phyloP scores from a whole-genome alignment of 208 protist species.

The Kentomonas sorsogonicus region DNA sequence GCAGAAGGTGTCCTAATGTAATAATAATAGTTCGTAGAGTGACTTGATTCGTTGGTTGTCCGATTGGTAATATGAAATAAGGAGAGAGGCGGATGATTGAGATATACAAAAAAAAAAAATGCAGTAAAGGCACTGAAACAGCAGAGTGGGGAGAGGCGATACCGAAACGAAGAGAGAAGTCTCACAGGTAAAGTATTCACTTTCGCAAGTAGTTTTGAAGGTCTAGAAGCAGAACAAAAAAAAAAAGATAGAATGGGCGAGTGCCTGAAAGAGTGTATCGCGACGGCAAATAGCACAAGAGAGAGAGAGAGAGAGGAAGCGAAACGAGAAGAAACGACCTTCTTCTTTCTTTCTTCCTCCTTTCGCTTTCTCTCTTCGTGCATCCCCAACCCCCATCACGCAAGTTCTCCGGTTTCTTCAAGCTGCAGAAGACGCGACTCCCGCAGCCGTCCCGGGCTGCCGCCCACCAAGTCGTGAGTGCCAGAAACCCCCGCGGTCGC shows the following conservation, averaged over 20 bases:
- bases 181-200: too few relatives aligned
- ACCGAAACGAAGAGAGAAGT: too few relatives aligned
- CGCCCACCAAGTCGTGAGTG: too few relatives aligned
- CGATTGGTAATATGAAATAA: background rate
- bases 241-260: constrained; percentile 9
- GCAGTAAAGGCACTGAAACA: constrained; percentile 1
- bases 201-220: too few relatives aligned
- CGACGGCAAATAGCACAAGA: constrained; percentile 9
- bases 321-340: background rate
- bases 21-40: constrained; percentile 3
- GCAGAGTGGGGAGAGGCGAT: too few relatives aligned
- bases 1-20: constrained; percentile 5
- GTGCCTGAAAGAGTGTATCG: constrained; percentile 4
- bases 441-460: too few relatives aligned
- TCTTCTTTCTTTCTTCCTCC: constrained; percentile 5
- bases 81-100: background rate
- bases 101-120: background rate
- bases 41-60: constrained; percentile 5
- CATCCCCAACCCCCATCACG: too few relatives aligned
- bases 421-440: too few relatives aligned
- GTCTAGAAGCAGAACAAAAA: constrained; percentile 3
- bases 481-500: too few relatives aligned
- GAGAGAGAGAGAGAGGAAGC: background rate
- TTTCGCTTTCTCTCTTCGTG: background rate
- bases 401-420: too few relatives aligned